Evolutionary conservation across 371 early-diverging fungal species (phyloP), one percentile per base, ranked within the genome.

Genomic region (Apophysomyces trapeziformis): DNA sequence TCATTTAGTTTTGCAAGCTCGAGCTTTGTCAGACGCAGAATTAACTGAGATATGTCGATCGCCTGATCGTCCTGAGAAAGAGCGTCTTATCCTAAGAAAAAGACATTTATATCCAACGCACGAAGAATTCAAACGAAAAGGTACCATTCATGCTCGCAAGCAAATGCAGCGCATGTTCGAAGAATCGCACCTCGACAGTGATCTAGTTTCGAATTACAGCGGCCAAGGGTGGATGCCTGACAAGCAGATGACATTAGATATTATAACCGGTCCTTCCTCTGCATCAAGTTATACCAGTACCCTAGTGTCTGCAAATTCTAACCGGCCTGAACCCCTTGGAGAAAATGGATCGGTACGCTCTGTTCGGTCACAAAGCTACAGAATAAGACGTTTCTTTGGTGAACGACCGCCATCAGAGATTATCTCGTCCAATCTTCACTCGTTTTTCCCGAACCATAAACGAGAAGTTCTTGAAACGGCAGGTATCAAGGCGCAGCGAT

Each of bases 361-460:
- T 16, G 60, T 66, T 38, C 64, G 68, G 12, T 67, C 71, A n/a
- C 73, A 65, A 44, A 72, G 60, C 38, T 56, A 65, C 35, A 65
- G 64, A 18, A 66, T 68, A 7, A 71, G 66, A 37, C 74, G 76
- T 39, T 92, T 96, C 73, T 95, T 98, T 73, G 96, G 96, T 38
- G 94, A 95, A 74, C 92, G 97, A 9, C 98, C 98, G 2, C 94
- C 96, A 0, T 93, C 94, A 1, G 95, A 95, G 73, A 78, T 93
- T 56, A 96, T 98, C 71, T 89, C 91, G 7, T 89, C 88, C 66
- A 91, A 96, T 68, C 80, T 98, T 38, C 88, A 89, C 37, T 87
- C 92, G 50, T 98, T 93, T 72, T 97, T 98, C 74, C 97, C 97
- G 5, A 84, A 84, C 32, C 84, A 84, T 57, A 80, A 81, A 63